Percentiles rank a stretch among this genome's conserved stretches.
Evolutionary conservation across 345 rosid species (phyloP).

Genomic region (Populus tremula): DNA sequence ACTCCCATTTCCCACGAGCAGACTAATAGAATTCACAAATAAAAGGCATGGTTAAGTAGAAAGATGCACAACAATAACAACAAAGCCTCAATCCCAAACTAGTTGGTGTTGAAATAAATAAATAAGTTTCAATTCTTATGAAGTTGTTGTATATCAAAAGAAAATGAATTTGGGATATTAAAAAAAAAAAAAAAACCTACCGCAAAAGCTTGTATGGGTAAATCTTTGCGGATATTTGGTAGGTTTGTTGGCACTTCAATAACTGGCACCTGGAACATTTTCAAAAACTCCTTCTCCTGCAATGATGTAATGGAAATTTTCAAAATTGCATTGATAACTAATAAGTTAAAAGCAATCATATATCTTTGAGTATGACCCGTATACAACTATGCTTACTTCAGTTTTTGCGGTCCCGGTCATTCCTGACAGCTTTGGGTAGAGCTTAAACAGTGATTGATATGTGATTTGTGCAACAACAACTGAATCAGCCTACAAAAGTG

Average conservation of each 20-base stretch:
- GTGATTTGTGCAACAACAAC: conserved; percentile 97
- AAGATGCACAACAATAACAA: not conserved
- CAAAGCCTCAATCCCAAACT: no score
- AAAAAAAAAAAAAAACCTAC: conserved; percentile 31
- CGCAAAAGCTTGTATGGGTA: conserved; percentile 92
- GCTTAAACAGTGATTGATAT: conserved; percentile 93
- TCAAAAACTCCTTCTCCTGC: conserved; percentile 55
- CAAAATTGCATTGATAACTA: conserved; percentile 1
- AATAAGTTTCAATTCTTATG: not conserved
- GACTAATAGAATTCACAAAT: conserved; percentile 44
- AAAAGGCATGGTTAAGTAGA: conserved; percentile 14
- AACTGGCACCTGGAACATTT: conserved; percentile 68
- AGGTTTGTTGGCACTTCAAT: conserved; percentile 94
- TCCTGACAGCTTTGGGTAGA: conserved; percentile 92
- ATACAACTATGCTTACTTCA: conserved; percentile 50
- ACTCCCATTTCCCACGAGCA: conserved; percentile 90
- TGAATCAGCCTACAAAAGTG: conserved; percentile 69
- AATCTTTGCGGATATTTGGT: conserved; percentile 80
- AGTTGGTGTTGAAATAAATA: not conserved
- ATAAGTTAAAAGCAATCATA: not conserved
- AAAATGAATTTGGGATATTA: not conserved
- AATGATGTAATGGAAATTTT: conserved; percentile 13
- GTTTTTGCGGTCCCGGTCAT: conserved; percentile 99
- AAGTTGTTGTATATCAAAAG: not conserved
- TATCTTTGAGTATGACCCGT: not conserved